Conservation (phyloP, 306 rosid genomes). For the Cucurbita pepo region DNA sequence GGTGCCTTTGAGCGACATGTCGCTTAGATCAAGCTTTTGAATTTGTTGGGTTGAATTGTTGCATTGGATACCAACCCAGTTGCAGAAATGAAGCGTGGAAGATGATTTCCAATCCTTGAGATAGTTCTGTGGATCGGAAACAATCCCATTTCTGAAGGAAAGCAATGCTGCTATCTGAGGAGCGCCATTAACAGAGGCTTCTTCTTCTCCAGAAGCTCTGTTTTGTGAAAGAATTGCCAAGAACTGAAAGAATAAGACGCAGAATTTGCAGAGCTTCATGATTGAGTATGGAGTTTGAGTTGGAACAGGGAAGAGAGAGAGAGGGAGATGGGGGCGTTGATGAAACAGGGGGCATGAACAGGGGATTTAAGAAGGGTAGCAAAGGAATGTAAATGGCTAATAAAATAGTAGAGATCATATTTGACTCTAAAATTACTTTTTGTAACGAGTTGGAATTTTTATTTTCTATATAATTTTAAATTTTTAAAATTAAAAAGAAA, state of each 20-base stretch:
- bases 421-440: neutral
- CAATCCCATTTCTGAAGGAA: slow-evolving; percentile 56
- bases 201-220: slow-evolving; percentile 13
- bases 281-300: slow-evolving; percentile 1
- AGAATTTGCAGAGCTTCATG: slow-evolving; percentile 20
- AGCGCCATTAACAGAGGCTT: neutral
- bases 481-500: neutral
- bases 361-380: neutral
- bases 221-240: slow-evolving; percentile 6
- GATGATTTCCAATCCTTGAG: slow-evolving; percentile 40
- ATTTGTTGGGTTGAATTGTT: slow-evolving; percentile 38
- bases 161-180: slow-evolving; percentile 29
- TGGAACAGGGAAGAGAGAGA: neutral
- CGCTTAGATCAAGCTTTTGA: slow-evolving; percentile 66
- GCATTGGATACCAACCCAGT: slow-evolving; percentile 69
- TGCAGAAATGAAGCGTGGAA: slow-evolving; percentile 32
- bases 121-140: slow-evolving; percentile 42
- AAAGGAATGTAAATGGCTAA: slow-evolving; percentile 12
- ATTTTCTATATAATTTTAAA: neutral
- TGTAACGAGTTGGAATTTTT: neutral
- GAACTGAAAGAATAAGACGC: slow-evolving; percentile 16
- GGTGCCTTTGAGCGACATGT: slow-evolving; percentile 40
- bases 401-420: slow-evolving; percentile 8
- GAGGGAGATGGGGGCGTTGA: neutral
- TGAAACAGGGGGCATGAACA: neutral